Base-by-base conservation (phyloP, 2,329 filamentous ascomycete genomes). In the Ophiostoma ulmi region DNA sequence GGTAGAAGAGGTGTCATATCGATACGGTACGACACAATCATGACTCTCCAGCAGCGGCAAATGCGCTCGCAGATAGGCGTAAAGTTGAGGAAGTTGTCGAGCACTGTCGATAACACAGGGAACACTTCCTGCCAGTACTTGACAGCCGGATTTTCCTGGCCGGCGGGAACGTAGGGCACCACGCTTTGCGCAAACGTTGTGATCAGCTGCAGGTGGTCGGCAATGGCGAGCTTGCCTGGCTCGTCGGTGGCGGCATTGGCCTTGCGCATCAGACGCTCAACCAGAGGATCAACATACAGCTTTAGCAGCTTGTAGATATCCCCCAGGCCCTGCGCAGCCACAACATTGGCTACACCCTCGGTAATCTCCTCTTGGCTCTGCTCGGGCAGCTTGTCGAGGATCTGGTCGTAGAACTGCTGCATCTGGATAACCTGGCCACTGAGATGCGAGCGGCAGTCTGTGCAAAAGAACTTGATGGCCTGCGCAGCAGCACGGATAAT, bases 121-220 rank as follows among this genome's bases (percentile, higher is more conserved):
- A 98, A 93, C 26, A 97, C 91, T 78, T 98, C 94, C 76, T 94
- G 88, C 86, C 95, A 98, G 81, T 99, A 99, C 80, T 93, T 94
- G 72, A 99, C 94, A 0, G 92, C 93, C 5, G 94, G 94, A 77
- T 98, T 94, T 72, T 92, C 89, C 74, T 93, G 85, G 69, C 86
- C 86, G 10, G 86, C 86, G 35, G 88, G 86, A 61, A 94, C 86
- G 70, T 91, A 90, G 0, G 95, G 95, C 70, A 90, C 88, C 13
- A 90, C 87, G 69, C 84, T 82, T 78, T 97, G 91, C 64, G 96
- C 87, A 78, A 98, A 97, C 72, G 93, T 91, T 4, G 94, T 97
- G 75, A 99, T 89, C 70, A 99, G 85, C 76, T 97, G 93, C 65
- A 99, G 83, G 77, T 96, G 93, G 80, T 99, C 94, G 75, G 95